phyloP scores from a whole-genome alignment of 1,139 yeast genomes.

The Blastobotrys serpentis region DNA sequence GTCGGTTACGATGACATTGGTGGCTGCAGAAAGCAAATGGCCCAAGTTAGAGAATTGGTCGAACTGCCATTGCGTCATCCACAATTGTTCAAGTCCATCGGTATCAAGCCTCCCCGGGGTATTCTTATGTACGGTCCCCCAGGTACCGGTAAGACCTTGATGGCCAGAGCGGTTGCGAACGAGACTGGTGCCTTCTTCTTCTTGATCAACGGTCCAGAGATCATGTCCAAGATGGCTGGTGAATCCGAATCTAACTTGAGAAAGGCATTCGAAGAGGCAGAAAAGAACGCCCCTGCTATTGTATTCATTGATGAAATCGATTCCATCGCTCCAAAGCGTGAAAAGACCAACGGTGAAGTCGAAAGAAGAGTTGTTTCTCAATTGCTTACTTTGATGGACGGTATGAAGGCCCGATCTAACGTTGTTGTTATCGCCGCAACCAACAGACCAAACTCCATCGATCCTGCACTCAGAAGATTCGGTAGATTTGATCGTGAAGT shows the following conservation, averaged over 20 bases:
- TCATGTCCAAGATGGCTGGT: slow-evolving; percentile 99
- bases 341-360: slow-evolving; percentile 99
- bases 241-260: slow-evolving; percentile 96
- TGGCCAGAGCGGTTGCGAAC: slow-evolving; percentile 99
- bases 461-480: slow-evolving; percentile 96
- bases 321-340: slow-evolving; percentile 99
- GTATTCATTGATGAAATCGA: slow-evolving; percentile 98
- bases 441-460: slow-evolving; percentile 97
- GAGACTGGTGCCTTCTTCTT: slow-evolving; percentile 99
- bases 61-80: slow-evolving; percentile 97
- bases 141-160: slow-evolving; percentile 97
- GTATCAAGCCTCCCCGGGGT: slow-evolving; percentile 97
- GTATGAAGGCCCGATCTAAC: slow-evolving; percentile 98
- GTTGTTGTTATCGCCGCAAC: slow-evolving; percentile 95
- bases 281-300: slow-evolving; percentile 95
- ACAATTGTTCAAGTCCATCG: slow-evolving; percentile 91
- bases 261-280: slow-evolving; percentile 99
- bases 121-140: slow-evolving; percentile 98
- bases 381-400: slow-evolving; percentile 95
- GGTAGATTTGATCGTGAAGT: slow-evolving; percentile 99
- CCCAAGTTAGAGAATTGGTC: slow-evolving; percentile 95
- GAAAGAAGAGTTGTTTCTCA: slow-evolving; percentile 98
- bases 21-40: slow-evolving; percentile 98
- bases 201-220: slow-evolving; percentile 98
- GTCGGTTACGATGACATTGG: slow-evolving; percentile 99